Evolutionary conservation across 2,329 filamentous ascomycete species (phyloP), one percentile per base, ranked within the genome.

Genomic region (Cladophialophora chaetospira): DNA sequence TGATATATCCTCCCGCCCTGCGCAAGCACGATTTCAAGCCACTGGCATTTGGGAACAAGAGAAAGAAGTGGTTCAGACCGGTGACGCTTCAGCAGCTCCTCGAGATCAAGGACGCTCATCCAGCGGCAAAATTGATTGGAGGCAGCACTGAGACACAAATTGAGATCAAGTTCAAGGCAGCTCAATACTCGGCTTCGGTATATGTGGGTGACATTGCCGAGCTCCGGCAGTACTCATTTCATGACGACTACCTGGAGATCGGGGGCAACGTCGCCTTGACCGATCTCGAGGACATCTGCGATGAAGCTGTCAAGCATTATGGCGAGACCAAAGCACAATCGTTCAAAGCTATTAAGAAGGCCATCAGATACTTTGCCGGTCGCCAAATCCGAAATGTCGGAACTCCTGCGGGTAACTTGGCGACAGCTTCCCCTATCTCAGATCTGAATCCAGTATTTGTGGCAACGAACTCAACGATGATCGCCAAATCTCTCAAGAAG

Each of bases 131-230:
- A 73, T 85, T 99, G 60, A 96, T 99, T 60, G 93, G 91, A 47
- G 94, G 94, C 60, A 96, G 91, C 70, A 96, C 92, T 2, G 94
- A 99, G 73, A 97, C 93, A 0, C 94, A 97, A 73, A 97, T 99
- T 59, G 94, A 99, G 74, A 89, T 95, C 75, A 97, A 96, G 74
- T 97, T 99, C 82, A 97, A 97, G 76, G 91, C 88, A 1, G 84
- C 96, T 79, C 83, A 91, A 66, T 97, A 97, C 70, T 87, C 88
- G 3, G 85, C 89, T 1, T 97, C 92, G 0, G 89, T 99, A 0
- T 97, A 88, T 64, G 89, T 97, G 8, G 92, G 93, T 9, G 94
- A 99, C 67, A 96, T 99, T 57, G 79, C 89, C 0, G 94, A 97
- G 73, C 76, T 99, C 56, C 82, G 91, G 10, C 88, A 92, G 64